Percentiles rank a stretch among this genome's conserved stretches.
Conservation (phyloP, 805 yeast genomes). For the Zygotorulaspora chibaensis region DNA sequence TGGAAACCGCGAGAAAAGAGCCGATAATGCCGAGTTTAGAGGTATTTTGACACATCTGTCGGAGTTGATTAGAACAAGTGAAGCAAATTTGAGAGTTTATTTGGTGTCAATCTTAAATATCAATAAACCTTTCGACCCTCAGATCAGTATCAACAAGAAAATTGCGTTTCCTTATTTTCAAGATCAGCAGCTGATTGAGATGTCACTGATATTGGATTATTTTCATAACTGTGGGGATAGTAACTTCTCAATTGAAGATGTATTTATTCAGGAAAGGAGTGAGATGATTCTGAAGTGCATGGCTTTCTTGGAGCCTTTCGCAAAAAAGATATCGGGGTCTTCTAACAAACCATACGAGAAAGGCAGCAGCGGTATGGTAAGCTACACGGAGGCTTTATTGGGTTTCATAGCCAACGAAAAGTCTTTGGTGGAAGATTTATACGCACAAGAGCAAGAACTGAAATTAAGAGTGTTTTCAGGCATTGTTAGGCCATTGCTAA, state of each 20-base stretch:
- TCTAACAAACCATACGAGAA: conserved; percentile 52
- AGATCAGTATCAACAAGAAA: conserved; percentile 38
- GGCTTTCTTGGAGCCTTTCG: conserved; percentile 44
- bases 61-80: conserved; percentile 53
- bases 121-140: conserved; percentile 45
- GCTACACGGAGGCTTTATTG: conserved; percentile 50
- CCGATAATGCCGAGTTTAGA: conserved; percentile 45
- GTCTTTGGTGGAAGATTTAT: conserved; percentile 43
- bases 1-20: conserved; percentile 19
- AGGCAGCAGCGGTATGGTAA: conserved; percentile 55
- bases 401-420: conserved; percentile 48
- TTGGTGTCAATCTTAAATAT: conserved; percentile 44
- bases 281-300: conserved; percentile 42
- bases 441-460: conserved; percentile 32
- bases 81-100: conserved; percentile 47
- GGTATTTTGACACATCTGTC: conserved; percentile 64
- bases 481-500: conserved; percentile 36
- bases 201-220: conserved; percentile 43
- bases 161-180: conserved; percentile 41
- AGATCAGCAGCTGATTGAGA: conserved; percentile 36
- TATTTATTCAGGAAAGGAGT: conserved; percentile 41
- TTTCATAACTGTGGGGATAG: conserved; percentile 37
- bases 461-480: conserved; percentile 31
- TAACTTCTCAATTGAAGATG: conserved; percentile 33
- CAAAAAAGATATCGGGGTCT: conserved; percentile 38